phyloP scores from a whole-genome alignment of 176 grass and related monocot species.

The Aegilops umbellulata region DNA sequence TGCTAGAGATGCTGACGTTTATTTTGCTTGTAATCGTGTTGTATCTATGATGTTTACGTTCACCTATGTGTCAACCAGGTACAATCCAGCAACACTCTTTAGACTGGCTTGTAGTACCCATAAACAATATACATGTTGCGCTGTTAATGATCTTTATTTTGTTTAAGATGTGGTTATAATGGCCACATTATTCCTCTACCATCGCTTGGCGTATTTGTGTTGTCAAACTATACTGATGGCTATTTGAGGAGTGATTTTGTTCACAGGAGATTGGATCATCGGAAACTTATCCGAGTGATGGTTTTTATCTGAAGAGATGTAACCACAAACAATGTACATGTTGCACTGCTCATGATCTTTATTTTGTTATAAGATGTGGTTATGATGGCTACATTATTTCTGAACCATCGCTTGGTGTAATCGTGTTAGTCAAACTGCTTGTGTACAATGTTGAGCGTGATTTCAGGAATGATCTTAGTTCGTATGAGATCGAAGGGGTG shows the following conservation, averaged over 20 bases:
- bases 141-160: background rate
- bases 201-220: background rate
- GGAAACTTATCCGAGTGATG: background rate
- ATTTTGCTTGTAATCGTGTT: background rate
- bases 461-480: background rate
- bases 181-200: background rate
- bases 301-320: background rate
- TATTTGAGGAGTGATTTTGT: too few species aligned
- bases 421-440: background rate
- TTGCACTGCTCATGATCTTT: background rate
- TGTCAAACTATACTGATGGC: background rate
- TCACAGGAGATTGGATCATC: background rate
- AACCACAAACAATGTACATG: too few species aligned
- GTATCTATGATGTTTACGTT: background rate
- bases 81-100: background rate
- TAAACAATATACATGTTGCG: too few species aligned
- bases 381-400: background rate
- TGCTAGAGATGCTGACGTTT: conserved; percentile 26
- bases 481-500: too few species aligned
- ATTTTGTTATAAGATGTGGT: background rate
- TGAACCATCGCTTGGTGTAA: background rate
- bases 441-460: background rate
- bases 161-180: background rate
- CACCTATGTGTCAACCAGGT: background rate
- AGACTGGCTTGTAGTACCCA: background rate